Evolutionary conservation across 176 grass and related monocot species (phyloP), one percentile per base, ranked within the genome.

Genomic region (Eragrostis nindensis): DNA sequence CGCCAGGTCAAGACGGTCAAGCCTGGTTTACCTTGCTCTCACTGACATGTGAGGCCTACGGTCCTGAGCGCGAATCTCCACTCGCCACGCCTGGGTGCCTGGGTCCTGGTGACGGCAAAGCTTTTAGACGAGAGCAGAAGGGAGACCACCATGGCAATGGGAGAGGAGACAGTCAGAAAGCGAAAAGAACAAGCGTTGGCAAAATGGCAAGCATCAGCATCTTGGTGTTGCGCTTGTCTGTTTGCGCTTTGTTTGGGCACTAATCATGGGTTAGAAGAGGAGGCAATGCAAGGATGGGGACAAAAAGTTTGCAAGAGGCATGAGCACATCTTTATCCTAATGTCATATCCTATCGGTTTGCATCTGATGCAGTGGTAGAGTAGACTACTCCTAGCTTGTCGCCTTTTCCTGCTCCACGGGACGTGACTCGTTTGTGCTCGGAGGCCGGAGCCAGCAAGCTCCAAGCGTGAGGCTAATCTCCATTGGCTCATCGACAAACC

Each of bases 31-130:
- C n/a, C n/a, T n/a, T n/a, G n/a, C n/a, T n/a, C n/a, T n/a, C n/a
- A 0, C 66, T 59, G 40, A 4, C 52, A 0, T 0, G 5, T 21
- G 13, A 46, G 57, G 25, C 0, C 26, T 7, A 0, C 3, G 0
- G 5, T n/a, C 36, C 73, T 4, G 8, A 0, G 71, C 85, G 81
- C 71, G 85, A 81, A 70, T 76, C 78, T 86, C 85, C n/a, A 69
- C 11, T 78, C 42, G 40, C 76, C 39, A 66, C 47, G 25, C 68
- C 60, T 80, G 15, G 40, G 70, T 59, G 29, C 77, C 60, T 80
- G 15, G 40, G 70, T 59, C n/a, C 77, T 75, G 42, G 68, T 62
- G 71, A 75, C 59, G 47, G 61, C 26, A 12, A 66, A 73, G 13
- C 49, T n/a, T 66, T 78, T 0, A 1, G 59, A 1, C 62, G 29